Base-by-base conservation (phyloP, 1,139 yeast genomes). In the Debaryomyces coudertii region DNA sequence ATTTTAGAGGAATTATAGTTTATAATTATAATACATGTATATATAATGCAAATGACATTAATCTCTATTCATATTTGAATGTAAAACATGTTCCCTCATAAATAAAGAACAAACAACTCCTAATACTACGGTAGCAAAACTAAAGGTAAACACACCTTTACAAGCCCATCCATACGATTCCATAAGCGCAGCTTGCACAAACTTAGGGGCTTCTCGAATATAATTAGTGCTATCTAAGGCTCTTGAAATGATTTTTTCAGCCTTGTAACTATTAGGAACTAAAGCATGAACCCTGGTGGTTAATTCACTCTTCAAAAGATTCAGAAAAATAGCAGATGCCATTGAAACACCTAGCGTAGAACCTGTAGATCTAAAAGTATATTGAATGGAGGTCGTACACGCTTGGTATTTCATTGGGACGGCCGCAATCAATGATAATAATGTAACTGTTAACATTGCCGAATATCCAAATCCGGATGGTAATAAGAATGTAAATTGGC, bases 281-380 rank as follows among this genome's bases (percentile, higher is more conserved):
- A 69, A 50, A 5, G 53, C 47, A 15, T 62, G 60, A 18, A 71
- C 56, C 11, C 52, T 56, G 1, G 29, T 40, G 3, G 51, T 48
- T 46, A 71, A 56, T 18, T 54, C 47, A 8, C 33, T 42, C 18
- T 55, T 53, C 40, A 65, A 56, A 43, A 62, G 54, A 28, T 73
- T 73, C 52, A 78, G 80, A 66, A 86, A 85, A 24, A 85, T 71
- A 2, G 90, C 85, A 5, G 86, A 79, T 0, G 87, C 86, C 31
- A 83, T 60, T 0, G 92, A 73, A 4, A 86, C 88, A 16, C 92
- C 92, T 42, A 84, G 62, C 0, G 90, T 84, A 1, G 89, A 83
- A 0, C 92, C 93, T 5, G 87, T 80, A 2, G 90, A 83, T 54
- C 92, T 71, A 66, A 84, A 85, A 3, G 88, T 83, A 61, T 86